Evolutionary conservation across 1,284 basidiomycete species (phyloP), one percentile per base, ranked within the genome.

Genomic region (Coriolopsis trogii): DNA sequence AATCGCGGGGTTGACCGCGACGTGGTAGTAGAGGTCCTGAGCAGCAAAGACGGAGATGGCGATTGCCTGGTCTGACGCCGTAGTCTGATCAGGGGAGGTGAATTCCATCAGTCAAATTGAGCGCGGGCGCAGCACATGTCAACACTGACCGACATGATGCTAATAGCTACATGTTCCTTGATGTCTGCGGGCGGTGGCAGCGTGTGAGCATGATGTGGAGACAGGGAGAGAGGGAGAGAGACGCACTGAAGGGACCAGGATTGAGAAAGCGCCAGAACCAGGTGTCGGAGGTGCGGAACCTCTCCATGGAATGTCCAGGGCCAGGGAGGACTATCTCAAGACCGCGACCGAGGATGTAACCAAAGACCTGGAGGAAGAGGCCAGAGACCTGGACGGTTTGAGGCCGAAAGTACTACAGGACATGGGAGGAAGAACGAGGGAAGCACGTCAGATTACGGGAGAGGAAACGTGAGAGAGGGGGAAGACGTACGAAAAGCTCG

Each of bases 161-260:
- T 79, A 52, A 82, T 80, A 3, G 80, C 76, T 29, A 81, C 79
- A 62, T 84, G 81, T 62, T 85, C 82, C 69, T 81, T 81, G 63
- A 82, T 71, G 63, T 83, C 77, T 78, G 43, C 41, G 37, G 36
- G 41, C 36, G 31, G 38, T 41, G 28, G n/a, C 16, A 21, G 28
- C 8, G 12, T 28, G 34, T 36, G 31, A 37, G 38, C 21, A 37
- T 36, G 40, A 26, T 25, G 15, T 50, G n/a, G 23, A 38, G 10
- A 12, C 26, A 6, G 3, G 38, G 16, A 23, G 9, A 31, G 38
- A 8, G 21, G 23, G 24, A 12, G 40, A 37, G n/a, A 31, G 2
- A 67, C 73, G 31, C 55, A 80, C 78, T 82, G 69, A 81, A 82
- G 8, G 75, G 73, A 0, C 80, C 79, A 15, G 76, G 80, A 63